A percentile compares a stretch with the other conserved stretches of the same genome.
phyloP scores from a whole-genome alignment of 179 eudicot genomes.

The Actinidia polygama region DNA sequence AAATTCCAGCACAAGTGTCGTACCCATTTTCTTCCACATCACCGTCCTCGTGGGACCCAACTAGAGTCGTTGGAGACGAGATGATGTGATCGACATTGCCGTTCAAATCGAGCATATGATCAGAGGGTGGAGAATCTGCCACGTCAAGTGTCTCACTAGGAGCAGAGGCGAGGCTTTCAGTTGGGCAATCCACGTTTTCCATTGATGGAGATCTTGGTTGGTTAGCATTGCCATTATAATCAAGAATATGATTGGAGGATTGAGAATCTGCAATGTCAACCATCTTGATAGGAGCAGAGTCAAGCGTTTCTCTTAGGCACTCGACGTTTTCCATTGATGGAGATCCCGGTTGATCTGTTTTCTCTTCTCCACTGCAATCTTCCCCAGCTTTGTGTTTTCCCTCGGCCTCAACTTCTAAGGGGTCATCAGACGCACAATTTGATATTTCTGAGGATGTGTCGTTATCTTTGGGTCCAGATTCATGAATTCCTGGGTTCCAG shows the following conservation, averaged over 20 bases:
- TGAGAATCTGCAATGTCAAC: constrained; percentile 41
- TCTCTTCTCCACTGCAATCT: constrained; percentile 23
- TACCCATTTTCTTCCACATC: constrained; percentile 20
- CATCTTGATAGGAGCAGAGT: constrained; percentile 45
- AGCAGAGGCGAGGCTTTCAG: constrained; percentile 43
- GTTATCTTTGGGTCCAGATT: constrained; percentile 29
- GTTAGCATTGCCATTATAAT: too few species aligned
- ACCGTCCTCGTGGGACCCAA: not conserved
- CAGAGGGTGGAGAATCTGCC: constrained; percentile 40
- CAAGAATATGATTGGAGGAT: too few species aligned
- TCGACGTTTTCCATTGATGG: constrained; percentile 20
- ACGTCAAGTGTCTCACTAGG: constrained; percentile 45
- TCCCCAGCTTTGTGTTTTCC: constrained; percentile 15
- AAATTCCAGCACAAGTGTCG: not conserved
- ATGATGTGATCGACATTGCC: constrained; percentile 24
- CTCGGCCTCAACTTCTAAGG: constrained; percentile 36
- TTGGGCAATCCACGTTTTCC: constrained; percentile 29
- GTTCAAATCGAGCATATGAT: constrained; percentile 25
- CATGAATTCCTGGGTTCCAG: constrained; percentile 34
- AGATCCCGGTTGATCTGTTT: constrained; percentile 17
- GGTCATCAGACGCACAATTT: constrained; percentile 41
- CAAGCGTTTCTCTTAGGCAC: constrained; percentile 32
- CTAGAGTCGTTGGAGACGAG: not conserved
- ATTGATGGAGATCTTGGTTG: constrained; percentile 14
- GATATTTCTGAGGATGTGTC: constrained; percentile 41